These are phyloP conservation scores for Yarrowia porcina DNA, from an alignment of 805 yeast species.

Conservation along the genomic window DNA sequence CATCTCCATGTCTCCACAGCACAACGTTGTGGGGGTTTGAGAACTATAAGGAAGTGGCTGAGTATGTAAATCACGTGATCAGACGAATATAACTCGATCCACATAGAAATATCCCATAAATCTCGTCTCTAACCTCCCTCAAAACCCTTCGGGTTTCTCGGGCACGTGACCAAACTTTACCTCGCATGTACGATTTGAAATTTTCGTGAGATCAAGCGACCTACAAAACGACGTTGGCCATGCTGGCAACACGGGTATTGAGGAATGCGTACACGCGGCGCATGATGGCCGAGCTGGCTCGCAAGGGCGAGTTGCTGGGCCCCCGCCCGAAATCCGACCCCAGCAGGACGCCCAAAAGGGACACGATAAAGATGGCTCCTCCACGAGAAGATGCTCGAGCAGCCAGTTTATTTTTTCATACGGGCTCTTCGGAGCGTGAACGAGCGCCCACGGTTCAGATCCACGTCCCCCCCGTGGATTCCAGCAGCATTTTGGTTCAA, in stretches of 20 bases:
- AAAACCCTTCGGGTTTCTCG: background rate
- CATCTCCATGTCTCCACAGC: too few relatives aligned
- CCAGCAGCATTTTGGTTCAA: background rate
- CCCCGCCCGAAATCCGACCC: constrained; percentile 1
- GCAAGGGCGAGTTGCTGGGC: constrained; percentile 12
- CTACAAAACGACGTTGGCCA: background rate
- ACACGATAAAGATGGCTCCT: constrained; percentile 5
- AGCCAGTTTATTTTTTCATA: constrained; percentile 2
- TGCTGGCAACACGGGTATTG: constrained; percentile 17
- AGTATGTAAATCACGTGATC: too few relatives aligned
- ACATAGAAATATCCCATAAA: too few relatives aligned
- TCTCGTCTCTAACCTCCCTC: too few relatives aligned
- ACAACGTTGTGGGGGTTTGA: too few relatives aligned
- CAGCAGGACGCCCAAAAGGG: background rate
- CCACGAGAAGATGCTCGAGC: background rate
- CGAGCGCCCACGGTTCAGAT: background rate
- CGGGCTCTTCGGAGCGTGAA: background rate
- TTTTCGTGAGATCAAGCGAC: constrained; percentile 11
- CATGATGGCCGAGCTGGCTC: constrained; percentile 21
- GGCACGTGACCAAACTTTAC: constrained; percentile 4
- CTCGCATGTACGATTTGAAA: constrained; percentile 2
- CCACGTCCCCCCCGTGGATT: background rate
- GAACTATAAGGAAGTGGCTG: too few relatives aligned
- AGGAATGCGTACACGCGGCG: constrained; percentile 22
- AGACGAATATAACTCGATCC: too few relatives aligned